Evolutionary conservation across 208 protist genomes (phyloP).

Genomic region (Crithidia brevicula): DNA sequence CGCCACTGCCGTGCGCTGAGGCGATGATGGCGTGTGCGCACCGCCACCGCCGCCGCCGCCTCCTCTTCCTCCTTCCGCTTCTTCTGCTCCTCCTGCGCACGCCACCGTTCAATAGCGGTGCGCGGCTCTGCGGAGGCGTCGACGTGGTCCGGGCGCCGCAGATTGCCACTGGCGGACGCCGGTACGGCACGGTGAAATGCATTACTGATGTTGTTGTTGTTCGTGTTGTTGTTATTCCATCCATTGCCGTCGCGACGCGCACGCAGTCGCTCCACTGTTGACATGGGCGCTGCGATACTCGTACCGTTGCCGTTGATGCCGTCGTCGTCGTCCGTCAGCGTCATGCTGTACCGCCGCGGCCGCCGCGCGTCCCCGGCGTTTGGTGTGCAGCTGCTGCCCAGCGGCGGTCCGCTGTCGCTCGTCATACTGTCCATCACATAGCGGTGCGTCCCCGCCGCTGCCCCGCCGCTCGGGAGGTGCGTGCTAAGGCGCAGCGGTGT

Average conservation of each 20-base stretch:
- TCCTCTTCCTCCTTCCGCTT: not conserved
- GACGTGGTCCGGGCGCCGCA: not conserved
- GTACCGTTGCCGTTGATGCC: not conserved
- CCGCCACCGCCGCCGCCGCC: not conserved
- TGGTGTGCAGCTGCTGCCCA: not conserved
- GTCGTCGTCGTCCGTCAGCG: conserved; percentile 21
- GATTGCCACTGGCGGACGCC: too few relatives aligned
- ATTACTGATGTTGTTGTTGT: not conserved
- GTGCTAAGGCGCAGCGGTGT: conserved; percentile 3
- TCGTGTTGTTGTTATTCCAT: not conserved
- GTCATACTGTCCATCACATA: conserved; percentile 16
- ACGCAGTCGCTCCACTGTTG: conserved; percentile 22
- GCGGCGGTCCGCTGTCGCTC: conserved; percentile 5
- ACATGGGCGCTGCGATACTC: not conserved
- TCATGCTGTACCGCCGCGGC: conserved; percentile 12
- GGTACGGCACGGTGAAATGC: too few relatives aligned
- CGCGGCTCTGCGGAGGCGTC: conserved; percentile 4
- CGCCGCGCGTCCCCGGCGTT: not conserved
- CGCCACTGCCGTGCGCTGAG: conserved; percentile 28
- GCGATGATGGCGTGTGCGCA: not conserved
- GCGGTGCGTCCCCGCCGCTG: not conserved
- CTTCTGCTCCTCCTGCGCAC: conserved; percentile 22
- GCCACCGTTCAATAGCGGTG: conserved; percentile 31
- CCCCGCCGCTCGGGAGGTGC: not conserved
- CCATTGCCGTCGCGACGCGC: conserved; percentile 1